Percentiles rank a stretch among this genome's conserved stretches.
Evolutionary conservation across 352 stramenopile species (phyloP).

Genomic region (Phytopythium helicoides): DNA sequence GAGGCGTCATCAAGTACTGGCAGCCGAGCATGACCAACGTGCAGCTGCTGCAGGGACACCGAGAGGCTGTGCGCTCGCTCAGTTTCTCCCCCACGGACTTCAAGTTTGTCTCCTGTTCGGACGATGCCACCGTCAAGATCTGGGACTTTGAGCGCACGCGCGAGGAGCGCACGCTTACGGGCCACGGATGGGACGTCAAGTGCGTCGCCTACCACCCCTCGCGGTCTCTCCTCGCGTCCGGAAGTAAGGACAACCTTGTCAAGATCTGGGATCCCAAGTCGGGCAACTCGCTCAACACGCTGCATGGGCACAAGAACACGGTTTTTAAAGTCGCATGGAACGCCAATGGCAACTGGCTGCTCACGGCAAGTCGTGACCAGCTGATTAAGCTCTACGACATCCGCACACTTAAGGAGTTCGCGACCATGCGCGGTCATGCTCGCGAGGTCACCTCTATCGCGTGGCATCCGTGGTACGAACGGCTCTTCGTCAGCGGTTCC

Average conservation of each 20-base stretch:
- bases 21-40: constrained; percentile 90
- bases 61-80: constrained; percentile 92
- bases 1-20: constrained; percentile 92
- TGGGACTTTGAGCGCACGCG: constrained; percentile 89
- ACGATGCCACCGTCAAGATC: constrained; percentile 96
- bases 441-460: constrained; percentile 95
- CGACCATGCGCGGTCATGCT: constrained; percentile 94
- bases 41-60: constrained; percentile 79
- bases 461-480: constrained; percentile 97
- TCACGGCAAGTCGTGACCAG: constrained; percentile 96
- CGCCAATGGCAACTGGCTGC: constrained; percentile 97
- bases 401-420: constrained; percentile 94
- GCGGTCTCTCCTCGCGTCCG: constrained; percentile 92
- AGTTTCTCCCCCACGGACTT: constrained; percentile 97
- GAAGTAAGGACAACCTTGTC: constrained; percentile 96
- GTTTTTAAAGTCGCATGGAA: constrained; percentile 98
- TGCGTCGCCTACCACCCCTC: constrained; percentile 95
- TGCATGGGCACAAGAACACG: constrained; percentile 98
- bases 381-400: constrained; percentile 99
- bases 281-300: constrained; percentile 90
- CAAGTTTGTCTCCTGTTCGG: constrained; percentile 97
- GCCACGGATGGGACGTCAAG: constrained; percentile 98
- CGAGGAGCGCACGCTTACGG: constrained; percentile 94
- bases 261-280: constrained; percentile 98
- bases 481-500: constrained; percentile 94